phyloP scores from a whole-genome alignment of 1,139 yeast species.

The Suhomyces bolitotheri region DNA sequence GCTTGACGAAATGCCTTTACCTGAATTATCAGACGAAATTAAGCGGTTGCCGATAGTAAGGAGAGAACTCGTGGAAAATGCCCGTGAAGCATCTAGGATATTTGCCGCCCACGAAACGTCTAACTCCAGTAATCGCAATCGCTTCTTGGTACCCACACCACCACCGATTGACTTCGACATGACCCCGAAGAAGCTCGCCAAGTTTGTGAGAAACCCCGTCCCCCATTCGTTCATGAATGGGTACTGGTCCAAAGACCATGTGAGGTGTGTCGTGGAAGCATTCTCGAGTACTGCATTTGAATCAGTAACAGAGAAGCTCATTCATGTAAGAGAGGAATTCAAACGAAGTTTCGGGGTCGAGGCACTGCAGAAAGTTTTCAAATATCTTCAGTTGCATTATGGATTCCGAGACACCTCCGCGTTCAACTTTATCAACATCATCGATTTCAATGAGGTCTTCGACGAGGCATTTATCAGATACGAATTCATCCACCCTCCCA shows the following conservation, averaged over 20 bases:
- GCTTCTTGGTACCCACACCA: constrained; percentile 1
- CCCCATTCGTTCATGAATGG: constrained; percentile 6
- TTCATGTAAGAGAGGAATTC: constrained; percentile 8
- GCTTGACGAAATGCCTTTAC: constrained; percentile 27
- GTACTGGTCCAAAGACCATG: constrained; percentile 15
- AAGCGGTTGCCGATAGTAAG: constrained; percentile 29
- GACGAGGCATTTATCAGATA: constrained; percentile 17
- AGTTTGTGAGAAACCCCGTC: not conserved
- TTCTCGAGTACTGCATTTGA: constrained; percentile 1
- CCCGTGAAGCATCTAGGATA: constrained; percentile 33
- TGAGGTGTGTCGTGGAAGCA: constrained; percentile 12
- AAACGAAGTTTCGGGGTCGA: constrained; percentile 7
- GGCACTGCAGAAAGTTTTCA: constrained; percentile 15
- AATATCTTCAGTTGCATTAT: constrained; percentile 22
- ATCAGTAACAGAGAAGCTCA: constrained; percentile 3
- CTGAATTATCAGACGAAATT: constrained; percentile 22
- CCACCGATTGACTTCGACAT: constrained; percentile 4
- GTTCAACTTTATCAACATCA: constrained; percentile 12
- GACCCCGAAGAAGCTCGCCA: not conserved
- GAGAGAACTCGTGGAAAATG: constrained; percentile 32
- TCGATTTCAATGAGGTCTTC: constrained; percentile 15
- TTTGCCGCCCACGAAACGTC: constrained; percentile 10
- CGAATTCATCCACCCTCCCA: constrained; percentile 6
- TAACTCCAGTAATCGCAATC: not conserved
- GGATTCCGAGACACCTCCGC: constrained; percentile 17